Base-by-base conservation (phyloP, 2,329 filamentous ascomycete genomes). In the Cadophora malorum region DNA sequence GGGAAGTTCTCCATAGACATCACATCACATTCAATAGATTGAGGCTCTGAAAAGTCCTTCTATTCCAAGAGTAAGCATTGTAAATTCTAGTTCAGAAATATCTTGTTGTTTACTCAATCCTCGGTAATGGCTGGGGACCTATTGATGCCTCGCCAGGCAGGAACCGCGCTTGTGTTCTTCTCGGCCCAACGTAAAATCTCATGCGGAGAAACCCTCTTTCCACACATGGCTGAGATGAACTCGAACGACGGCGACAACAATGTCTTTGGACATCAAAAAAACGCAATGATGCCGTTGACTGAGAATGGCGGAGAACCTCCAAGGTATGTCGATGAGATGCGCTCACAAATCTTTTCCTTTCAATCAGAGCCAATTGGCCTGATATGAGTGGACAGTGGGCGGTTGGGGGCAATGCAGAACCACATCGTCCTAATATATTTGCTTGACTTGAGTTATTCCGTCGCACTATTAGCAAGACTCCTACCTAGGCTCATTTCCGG, bases 321-420 rank as follows among this genome's bases (percentile, higher is more conserved):
- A 23, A 63, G 61, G 61, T 63, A 63, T 41, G 61, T 63, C n/a
- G 49, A 63, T 63, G 21, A 63, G 33, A 53, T 41, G n/a, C n/a
- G 7, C 49, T 63, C 47, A 63, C 12, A 41, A 9, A 12, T 53
- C 16, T 6, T 14, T n/a, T 3, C 6, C 12, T 41, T 7, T 6
- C 19, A 14, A 38, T 41, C 12, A 41, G 55, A 41, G 33, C 33
- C 33, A 25, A 10, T 35, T 8, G 9, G n/a, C 55, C 8, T 35
- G 12, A 38, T 9, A 58, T 58, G 55, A 58, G 55, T 8, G 2
- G 8, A 38, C 35, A 7, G 8, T 38, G 35, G 21, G 33, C 35
- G 12, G n/a, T 31, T 31, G 9, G n/a, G 21, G 21, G 9, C 23
- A n/a, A 45, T 45, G 41, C 16, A 4, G 19, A 14, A 10, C 21